phyloP scores from a whole-genome alignment of 2,329 filamentous ascomycete genomes.

The Neonectria faginata region DNA sequence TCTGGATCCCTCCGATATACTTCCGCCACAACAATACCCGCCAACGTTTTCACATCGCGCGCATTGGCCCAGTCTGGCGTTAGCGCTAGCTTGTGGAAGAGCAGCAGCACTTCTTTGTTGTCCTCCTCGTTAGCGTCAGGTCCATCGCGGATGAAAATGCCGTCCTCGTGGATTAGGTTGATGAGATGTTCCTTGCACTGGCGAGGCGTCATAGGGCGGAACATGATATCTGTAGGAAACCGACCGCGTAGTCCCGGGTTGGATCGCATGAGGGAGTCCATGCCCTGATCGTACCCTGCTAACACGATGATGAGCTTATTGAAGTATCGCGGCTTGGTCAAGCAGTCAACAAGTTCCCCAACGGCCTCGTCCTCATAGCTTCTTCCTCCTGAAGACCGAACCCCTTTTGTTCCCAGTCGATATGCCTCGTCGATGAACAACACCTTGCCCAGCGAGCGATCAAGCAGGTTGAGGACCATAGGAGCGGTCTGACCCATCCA shows the following conservation, averaged over 20 bases:
- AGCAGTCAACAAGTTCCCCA: slow-evolving; percentile 18
- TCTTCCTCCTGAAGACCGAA: slow-evolving; percentile 52
- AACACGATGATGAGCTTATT: slow-evolving; percentile 28
- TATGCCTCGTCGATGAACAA: slow-evolving; percentile 48
- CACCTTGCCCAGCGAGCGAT: slow-evolving; percentile 70
- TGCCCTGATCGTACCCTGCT: slow-evolving; percentile 23
- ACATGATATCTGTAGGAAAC: neutral
- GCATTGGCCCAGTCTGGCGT: slow-evolving; percentile 1
- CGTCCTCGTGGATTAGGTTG: slow-evolving; percentile 1
- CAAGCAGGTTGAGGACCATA: slow-evolving; percentile 65
- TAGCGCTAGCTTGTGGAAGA: neutral
- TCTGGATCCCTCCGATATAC: neutral
- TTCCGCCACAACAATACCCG: neutral
- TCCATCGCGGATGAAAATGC: neutral
- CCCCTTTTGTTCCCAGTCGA: neutral
- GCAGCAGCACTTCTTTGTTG: neutral
- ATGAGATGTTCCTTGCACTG: neutral
- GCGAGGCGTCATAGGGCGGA: neutral
- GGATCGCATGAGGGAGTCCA: slow-evolving; percentile 4
- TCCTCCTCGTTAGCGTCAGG: neutral
- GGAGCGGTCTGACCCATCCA: slow-evolving; percentile 74
- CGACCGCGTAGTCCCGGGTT: slow-evolving; percentile 1
- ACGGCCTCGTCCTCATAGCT: slow-evolving; percentile 17
- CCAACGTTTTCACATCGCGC: neutral
- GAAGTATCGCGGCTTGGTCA: slow-evolving; percentile 23